Conservation (phyloP, 2,329 filamentous ascomycete genomes). For the Daldinia eschscholtzii region DNA sequence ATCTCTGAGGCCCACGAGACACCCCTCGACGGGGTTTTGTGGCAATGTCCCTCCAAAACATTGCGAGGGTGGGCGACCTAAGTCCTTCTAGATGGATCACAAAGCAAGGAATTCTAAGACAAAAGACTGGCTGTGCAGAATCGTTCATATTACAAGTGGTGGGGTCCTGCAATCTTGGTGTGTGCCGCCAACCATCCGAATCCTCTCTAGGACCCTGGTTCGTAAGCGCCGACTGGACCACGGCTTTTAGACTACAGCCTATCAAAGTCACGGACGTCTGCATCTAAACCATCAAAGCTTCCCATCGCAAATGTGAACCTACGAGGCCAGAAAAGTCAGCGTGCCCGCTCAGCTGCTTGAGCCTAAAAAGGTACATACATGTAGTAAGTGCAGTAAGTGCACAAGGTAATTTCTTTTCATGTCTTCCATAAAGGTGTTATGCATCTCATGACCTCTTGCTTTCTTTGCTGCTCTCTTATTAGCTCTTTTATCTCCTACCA, state of each 20-base stretch:
- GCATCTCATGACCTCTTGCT: constrained; percentile 45
- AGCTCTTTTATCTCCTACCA: constrained; percentile 44
- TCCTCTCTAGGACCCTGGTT: constrained; percentile 56
- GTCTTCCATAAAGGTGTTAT: constrained; percentile 49
- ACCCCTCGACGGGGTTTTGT: constrained; percentile 55
- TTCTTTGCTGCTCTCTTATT: constrained; percentile 29
- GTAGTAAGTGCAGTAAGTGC: constrained; percentile 30
- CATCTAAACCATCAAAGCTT: constrained; percentile 54
- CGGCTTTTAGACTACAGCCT: constrained; percentile 56
- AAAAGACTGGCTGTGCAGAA: constrained; percentile 61
- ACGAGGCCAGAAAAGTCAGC: constrained; percentile 48
- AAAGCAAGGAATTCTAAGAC: constrained; percentile 62
- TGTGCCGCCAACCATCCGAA: constrained; percentile 60
- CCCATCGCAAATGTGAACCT: constrained; percentile 46
- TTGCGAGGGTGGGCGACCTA: constrained; percentile 46
- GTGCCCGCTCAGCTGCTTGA: constrained; percentile 50
- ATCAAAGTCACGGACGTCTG: constrained; percentile 56
- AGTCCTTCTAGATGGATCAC: constrained; percentile 50
- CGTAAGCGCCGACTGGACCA: constrained; percentile 64
- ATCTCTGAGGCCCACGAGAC: constrained; percentile 59
- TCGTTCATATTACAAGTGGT: constrained; percentile 58
- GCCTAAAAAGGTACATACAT: constrained; percentile 45
- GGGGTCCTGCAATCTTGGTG: constrained; percentile 57
- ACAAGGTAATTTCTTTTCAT: constrained; percentile 46
- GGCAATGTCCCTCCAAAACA: constrained; percentile 55